Evolutionary conservation across 306 rosid genomes (phyloP), one percentile per base, ranked within the genome.

Genomic region (Acmispon strigosus): DNA sequence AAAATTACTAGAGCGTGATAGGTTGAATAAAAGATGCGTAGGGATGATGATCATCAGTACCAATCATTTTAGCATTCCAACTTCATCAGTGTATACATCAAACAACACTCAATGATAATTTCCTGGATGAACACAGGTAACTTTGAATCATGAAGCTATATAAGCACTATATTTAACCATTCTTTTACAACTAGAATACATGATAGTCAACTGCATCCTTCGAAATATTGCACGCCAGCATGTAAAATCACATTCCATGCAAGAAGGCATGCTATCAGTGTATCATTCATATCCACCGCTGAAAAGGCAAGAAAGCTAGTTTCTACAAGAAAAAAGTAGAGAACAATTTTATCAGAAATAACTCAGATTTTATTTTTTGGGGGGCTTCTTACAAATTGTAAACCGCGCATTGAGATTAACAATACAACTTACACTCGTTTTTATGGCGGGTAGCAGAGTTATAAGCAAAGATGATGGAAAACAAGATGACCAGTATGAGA

Each of bases 391-490:
- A 20, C 32, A 29, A 59, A 69, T 50, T 42, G 56, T 29, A 32
- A 32, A 32, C 17, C 13, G 8, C 16, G 13, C 19, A 36, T 57
- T 34, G 10, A 50, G 63, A 22, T 34, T 14, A 43, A 66, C 13
- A 22, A 41, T 27, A 14, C 49, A 62, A 87, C 92, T 83, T 77
- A 84, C 92, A 19, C 82, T 76, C 79, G 68, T 72, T 83, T 51
- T 22, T 80, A 37, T 85, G 69, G 47, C 66, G 82, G 68, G 85
- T 75, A 59, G 91, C 77, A 10, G 83, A 75, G 75, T 85, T 62
- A 70, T 85, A 91, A 12, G 93, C 86, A 51, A 76, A 80, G 32
- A 87, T 32, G 82, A 89, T 76, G 67, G 91, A 75, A 55, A 91
- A 49, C 14, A 80, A 19, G 66, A 87, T 61, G 62, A 82, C 16